Base-by-base conservation (phyloP, 2,329 filamentous ascomycete species). In the Pestalotiopsis fici region DNA sequence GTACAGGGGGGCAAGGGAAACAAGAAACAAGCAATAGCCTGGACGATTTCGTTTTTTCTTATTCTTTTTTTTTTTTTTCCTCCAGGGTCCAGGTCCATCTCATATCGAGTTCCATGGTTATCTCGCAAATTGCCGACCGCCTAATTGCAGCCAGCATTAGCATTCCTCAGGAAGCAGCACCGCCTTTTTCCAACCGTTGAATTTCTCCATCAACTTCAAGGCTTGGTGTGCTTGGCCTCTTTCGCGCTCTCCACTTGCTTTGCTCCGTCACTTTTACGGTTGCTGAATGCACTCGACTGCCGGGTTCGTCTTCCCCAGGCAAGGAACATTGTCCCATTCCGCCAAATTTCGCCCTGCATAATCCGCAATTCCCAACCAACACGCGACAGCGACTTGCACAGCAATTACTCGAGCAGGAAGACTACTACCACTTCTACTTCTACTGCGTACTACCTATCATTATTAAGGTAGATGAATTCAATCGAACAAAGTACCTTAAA, bases 401-500 rank as follows among this genome's bases (percentile, higher is more conserved):
- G 43, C 31, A 35, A 35, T 35, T 35, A 35, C 31, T 35, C 31
- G 31, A 35, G 31, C 31, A 35, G 31, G 11, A 35, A 35, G 31
- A 35, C 31, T 35, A 35, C 31, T 35, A 35, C 31, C 11, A 23
- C 43, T 7, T 50, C 9, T n/a, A 18, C 21, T 50, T 50, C 43
- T 23, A n/a, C 21, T 21, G 18, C 43, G 43, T 50, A 35, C 43
- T 50, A n/a, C 43, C 43, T n/a, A 50, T 18, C 18, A 9, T 21
- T 50, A 50, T 50, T 50, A 50, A 50, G 43, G 43, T 50, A 50
- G 43, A 50, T 18, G 15, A 6, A 35, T 35, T 50, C 21, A 18
- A 50, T 50, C 43, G 43, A 50, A 50, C 43, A 50, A 57, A 60
- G 57, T 31, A 60, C 57, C 57, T 60, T 60, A 60, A 60, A 35